A percentile compares a stretch with the other conserved stretches of the same genome.
phyloP scores from a whole-genome alignment of 1,284 basidiomycete genomes.

The Apiotrichum brassicae region DNA sequence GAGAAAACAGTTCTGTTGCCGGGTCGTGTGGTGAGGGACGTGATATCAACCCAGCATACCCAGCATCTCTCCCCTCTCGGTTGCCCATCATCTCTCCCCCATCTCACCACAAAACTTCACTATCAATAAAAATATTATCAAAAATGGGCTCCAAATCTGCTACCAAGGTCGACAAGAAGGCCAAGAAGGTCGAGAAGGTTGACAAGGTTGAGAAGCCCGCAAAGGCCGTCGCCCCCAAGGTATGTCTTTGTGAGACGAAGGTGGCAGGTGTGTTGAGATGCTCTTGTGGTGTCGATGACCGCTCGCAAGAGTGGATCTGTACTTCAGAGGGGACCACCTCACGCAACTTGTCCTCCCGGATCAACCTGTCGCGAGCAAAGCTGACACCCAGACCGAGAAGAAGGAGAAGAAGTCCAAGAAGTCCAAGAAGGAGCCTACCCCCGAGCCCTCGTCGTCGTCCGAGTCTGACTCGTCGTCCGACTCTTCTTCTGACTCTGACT shows the following conservation, averaged over 20 bases:
- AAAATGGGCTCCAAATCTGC: conserved; percentile 44
- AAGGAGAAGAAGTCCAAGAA: conserved; percentile 44
- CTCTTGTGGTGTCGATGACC: too few species aligned
- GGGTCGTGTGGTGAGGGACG: too few species aligned
- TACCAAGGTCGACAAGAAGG: conserved; percentile 29
- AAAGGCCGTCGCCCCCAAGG: conserved; percentile 10
- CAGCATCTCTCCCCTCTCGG: too few species aligned
- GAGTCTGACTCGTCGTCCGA: conserved; percentile 27
- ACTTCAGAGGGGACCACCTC: too few species aligned
- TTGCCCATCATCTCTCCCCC: neutral
- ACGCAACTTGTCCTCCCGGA: too few species aligned
- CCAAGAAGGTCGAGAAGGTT: conserved; percentile 11
- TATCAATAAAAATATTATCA: conserved; percentile 9
- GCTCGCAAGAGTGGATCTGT: too few species aligned
- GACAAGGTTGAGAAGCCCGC: conserved; percentile 25
- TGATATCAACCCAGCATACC: too few species aligned
- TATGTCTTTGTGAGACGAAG: neutral
- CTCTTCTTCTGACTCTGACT: conserved; percentile 11
- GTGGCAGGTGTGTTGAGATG: too few species aligned
- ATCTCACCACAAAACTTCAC: conserved; percentile 11
- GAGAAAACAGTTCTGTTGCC: too few species aligned
- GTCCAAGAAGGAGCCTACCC: conserved; percentile 46
- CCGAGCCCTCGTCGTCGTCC: conserved; percentile 23
- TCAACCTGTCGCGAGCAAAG: too few species aligned
- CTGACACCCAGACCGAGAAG: conserved; percentile 6